Conservation (phyloP, 345 rosid genomes). For the Trapa incisa region DNA sequence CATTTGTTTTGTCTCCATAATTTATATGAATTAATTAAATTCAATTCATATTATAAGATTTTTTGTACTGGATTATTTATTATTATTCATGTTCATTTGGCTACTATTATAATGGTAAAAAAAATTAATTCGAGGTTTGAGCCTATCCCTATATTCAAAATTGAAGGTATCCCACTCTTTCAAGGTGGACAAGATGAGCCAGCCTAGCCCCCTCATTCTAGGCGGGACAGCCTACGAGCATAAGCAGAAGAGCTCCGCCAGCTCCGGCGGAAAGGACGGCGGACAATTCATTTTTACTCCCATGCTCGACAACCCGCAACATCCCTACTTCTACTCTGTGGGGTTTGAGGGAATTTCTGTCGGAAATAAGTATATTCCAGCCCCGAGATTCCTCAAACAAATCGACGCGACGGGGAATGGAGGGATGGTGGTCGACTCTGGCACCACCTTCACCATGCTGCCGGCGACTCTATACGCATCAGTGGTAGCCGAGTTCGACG, state of each 20-base stretch:
- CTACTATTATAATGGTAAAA: too few relatives aligned
- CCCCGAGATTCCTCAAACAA: constrained; percentile 40
- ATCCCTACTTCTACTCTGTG: constrained; percentile 80
- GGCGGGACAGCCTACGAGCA: constrained; percentile 27
- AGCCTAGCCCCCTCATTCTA: constrained; percentile 79
- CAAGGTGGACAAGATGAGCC: constrained; percentile 45
- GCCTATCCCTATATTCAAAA: too few relatives aligned
- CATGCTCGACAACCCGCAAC: constrained; percentile 61
- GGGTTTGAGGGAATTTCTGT: constrained; percentile 76
- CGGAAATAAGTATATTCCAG: constrained; percentile 53
- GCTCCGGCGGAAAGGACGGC: not conserved
- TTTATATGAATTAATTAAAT: too few relatives aligned
- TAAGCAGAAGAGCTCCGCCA: not conserved
- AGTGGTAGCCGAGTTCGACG: constrained; percentile 57
- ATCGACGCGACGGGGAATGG: constrained; percentile 55
- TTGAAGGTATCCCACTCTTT: constrained; percentile 52
- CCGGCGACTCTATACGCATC: constrained; percentile 51
- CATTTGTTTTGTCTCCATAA: too few relatives aligned
- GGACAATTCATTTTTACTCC: constrained; percentile 46
- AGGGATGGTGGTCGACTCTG: constrained; percentile 87
- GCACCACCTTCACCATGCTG: constrained; percentile 91
- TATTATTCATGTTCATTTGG: too few relatives aligned
- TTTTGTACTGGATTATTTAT: too few relatives aligned
- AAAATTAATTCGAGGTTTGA: too few relatives aligned
- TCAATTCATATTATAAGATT: too few relatives aligned